Evolutionary conservation across 2,329 filamentous ascomycete genomes (phyloP), one percentile per base, ranked within the genome.

Genomic region (Onygena corvina): DNA sequence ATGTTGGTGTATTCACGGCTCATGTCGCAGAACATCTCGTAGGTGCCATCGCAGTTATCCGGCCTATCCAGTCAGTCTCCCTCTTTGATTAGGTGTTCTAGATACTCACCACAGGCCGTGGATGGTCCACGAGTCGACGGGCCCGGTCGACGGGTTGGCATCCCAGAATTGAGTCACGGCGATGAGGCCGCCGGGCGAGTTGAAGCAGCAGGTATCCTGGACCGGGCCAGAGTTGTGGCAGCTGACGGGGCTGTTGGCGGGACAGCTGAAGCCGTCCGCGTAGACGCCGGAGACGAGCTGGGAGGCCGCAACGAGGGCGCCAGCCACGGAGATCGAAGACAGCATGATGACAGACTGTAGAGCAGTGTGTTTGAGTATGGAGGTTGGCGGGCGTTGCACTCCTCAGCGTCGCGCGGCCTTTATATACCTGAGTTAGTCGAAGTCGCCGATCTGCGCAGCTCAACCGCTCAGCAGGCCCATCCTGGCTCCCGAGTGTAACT

Each of bases 141-240:
- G 76, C 0, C 76, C 76, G 0, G 72, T 75, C 0, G 70, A 62
- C 2, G 76, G 76, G 46, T 71, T 57, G 0, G 72, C 72, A 56
- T 80, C 76, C 77, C 77, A 80, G 61, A 80, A 79, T 52, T 80
- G 76, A 7, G 76, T 79, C 61, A 71, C 70, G 11, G 79, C 65
- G 25, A 80, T 61, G 45, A 76, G 68, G 18, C 77, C 77, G 30
- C 76, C 76, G 0, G 76, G 76, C 11, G 69, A 65, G 53, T 79
- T 77, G 66, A 75, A 78, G 67, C 77, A 80, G 65, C 77, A 80
- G 2, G 72, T 63, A 56, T 77, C 62, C 52, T 66, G 49, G 38
- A 71, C 66, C 2, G 62, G 64, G 3, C 71, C 72, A 4, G 70
- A 73, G 58, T 76, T 77, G 49, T 76, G 72, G 57, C 76, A 80